Conservation (phyloP, 208 protist species). For the Lotmaria passim region DNA sequence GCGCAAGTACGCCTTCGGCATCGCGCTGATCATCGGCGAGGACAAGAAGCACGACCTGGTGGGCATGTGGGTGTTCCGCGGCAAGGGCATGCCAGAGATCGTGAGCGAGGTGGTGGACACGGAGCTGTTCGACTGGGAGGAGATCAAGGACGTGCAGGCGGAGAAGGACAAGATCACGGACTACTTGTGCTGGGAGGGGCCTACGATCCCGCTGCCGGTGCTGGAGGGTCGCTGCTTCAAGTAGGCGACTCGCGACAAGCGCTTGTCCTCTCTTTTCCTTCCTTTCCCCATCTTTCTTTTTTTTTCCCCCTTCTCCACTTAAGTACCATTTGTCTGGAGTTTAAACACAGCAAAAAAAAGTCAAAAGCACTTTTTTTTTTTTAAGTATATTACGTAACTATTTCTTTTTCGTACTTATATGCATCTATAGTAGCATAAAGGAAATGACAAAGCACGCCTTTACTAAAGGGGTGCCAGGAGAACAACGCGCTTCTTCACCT, state of each 20-base stretch:
- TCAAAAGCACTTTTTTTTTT: too few relatives aligned
- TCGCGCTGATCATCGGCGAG: constrained; percentile 82
- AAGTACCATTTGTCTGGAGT: not conserved
- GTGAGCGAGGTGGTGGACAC: constrained; percentile 78
- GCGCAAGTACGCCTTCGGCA: constrained; percentile 85
- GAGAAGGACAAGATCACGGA: constrained; percentile 77
- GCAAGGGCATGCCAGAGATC: constrained; percentile 82
- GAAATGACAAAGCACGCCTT: too few relatives aligned
- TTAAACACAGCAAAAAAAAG: too few relatives aligned
- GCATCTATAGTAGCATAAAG: too few relatives aligned
- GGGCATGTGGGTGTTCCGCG: constrained; percentile 81
- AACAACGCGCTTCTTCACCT: too few relatives aligned
- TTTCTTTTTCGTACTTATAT: too few relatives aligned
- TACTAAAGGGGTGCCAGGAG: too few relatives aligned
- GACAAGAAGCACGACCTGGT: constrained; percentile 76
- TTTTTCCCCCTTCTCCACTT: not conserved
- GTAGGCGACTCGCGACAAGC: constrained; percentile 30
- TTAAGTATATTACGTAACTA: too few relatives aligned
- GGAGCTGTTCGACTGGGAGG: constrained; percentile 77
- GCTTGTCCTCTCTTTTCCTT: not conserved
- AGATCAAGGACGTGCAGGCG: constrained; percentile 71
- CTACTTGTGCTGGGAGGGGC: constrained; percentile 86
- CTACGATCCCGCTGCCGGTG: constrained; percentile 75
- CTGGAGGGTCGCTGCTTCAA: constrained; percentile 82
- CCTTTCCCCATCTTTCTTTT: constrained; percentile 7